These are phyloP conservation scores for Irpex sp. DNA, from an alignment of 1,284 basidiomycete genomes.

Conservation along the genomic window DNA sequence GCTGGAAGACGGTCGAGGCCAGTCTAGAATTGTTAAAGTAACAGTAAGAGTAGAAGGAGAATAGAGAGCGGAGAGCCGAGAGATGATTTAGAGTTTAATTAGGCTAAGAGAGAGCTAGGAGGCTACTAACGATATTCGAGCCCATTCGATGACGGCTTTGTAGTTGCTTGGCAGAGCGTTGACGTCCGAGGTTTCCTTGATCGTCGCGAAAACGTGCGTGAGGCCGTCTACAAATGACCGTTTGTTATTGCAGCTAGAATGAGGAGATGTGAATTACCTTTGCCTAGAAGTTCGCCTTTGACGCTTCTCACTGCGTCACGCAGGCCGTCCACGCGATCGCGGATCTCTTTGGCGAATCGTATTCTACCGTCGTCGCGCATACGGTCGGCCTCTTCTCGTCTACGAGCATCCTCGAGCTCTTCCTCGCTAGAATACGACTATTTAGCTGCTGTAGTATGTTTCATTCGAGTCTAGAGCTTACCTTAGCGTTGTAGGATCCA, in stretches of 20 bases:
- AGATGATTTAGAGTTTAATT: conserved; percentile 6
- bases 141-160: conserved; percentile 92
- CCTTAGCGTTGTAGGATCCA: conserved; percentile 71
- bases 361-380: conserved; percentile 85
- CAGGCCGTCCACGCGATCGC: conserved; percentile 83
- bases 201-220: conserved; percentile 81
- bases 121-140: conserved; percentile 80
- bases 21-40: conserved; percentile 42
- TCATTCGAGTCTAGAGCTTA: conserved; percentile 2
- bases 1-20: conserved; percentile 94
- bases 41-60: too few relatives aligned
- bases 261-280: conserved; percentile 41
- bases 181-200: conserved; percentile 80
- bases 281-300: conserved; percentile 88
- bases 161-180: conserved; percentile 84
- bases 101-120: conserved; percentile 1
- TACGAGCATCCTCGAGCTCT: conserved; percentile 79
- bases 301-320: conserved; percentile 82
- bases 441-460: too few relatives aligned
- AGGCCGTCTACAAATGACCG: conserved; percentile 67
- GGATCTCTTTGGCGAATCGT: conserved; percentile 86
- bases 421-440: conserved; percentile 27
- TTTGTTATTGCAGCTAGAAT: neutral
- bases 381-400: conserved; percentile 88
- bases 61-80: neutral